Conservation (phyloP, 768 basidiomycete genomes). For the Clitopilus passeckerianus region DNA sequence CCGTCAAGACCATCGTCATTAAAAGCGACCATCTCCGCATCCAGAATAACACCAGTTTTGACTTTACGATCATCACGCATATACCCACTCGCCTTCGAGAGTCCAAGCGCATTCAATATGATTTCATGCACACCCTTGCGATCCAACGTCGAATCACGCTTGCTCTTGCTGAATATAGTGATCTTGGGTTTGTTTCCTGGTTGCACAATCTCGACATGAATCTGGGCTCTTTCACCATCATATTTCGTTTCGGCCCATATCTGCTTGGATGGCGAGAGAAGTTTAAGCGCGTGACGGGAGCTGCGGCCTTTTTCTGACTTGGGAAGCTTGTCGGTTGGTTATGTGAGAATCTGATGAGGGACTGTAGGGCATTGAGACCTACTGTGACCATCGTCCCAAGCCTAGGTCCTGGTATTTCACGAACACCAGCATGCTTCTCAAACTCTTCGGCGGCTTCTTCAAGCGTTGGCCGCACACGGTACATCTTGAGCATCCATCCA, state of each 20-base stretch:
- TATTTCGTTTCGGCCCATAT: slow-evolving; percentile 93
- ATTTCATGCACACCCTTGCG: slow-evolving; percentile 58
- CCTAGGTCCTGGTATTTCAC: slow-evolving; percentile 27
- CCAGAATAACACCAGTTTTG: slow-evolving; percentile 45
- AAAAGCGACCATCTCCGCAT: slow-evolving; percentile 91
- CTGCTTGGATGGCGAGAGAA: slow-evolving; percentile 32
- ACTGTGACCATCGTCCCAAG: slow-evolving; percentile 66
- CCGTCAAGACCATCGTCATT: slow-evolving; percentile 70
- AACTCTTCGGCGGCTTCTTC: slow-evolving; percentile 48
- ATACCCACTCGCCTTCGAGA: slow-evolving; percentile 16
- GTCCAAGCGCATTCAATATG: slow-evolving; percentile 56
- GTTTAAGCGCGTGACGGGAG: slow-evolving; percentile 47
- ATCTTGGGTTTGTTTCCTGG: slow-evolving; percentile 38
- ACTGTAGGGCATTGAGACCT: not conserved
- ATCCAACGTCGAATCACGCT: slow-evolving; percentile 76
- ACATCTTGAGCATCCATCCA: slow-evolving; percentile 46
- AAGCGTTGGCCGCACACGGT: slow-evolving; percentile 50
- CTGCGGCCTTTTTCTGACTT: slow-evolving; percentile 76
- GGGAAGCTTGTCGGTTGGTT: slow-evolving; percentile 51
- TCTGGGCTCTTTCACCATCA: slow-evolving; percentile 93
- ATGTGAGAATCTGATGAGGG: not conserved
- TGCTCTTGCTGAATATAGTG: slow-evolving; percentile 86
- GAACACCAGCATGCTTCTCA: slow-evolving; percentile 25
- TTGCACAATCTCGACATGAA: slow-evolving; percentile 60
- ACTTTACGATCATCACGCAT: slow-evolving; percentile 13